Conservation (phyloP, 768 basidiomycete genomes). For the Mycena vulgaris region DNA sequence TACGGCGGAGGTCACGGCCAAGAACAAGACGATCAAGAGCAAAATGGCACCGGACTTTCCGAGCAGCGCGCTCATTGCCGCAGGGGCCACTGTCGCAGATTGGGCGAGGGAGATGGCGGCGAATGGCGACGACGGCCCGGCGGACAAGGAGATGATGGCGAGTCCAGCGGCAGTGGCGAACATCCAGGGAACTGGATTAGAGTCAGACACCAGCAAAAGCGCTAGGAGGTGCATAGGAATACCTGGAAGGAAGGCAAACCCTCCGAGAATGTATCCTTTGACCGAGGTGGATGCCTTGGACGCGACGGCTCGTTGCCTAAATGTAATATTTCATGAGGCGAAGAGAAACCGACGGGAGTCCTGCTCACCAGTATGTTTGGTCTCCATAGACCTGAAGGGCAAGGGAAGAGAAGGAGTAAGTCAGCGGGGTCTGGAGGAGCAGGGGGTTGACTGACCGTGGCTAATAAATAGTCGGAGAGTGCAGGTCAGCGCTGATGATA, state of each 20-base stretch:
- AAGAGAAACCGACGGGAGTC: background rate
- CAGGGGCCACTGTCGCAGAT: constrained; percentile 49
- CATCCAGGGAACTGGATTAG: constrained; percentile 52
- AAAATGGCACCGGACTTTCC: constrained; percentile 54
- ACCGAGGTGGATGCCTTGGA: constrained; percentile 47
- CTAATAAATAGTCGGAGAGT: background rate
- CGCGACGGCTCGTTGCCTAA: constrained; percentile 52
- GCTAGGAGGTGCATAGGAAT: background rate
- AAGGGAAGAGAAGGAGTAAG: background rate
- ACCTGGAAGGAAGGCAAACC: constrained; percentile 53
- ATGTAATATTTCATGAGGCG: background rate
- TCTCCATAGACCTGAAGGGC: constrained; percentile 30
- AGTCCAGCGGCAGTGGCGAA: constrained; percentile 62
- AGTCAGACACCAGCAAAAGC: background rate
- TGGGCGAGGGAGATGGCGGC: constrained; percentile 18
- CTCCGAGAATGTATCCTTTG: constrained; percentile 52
- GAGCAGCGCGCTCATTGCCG: constrained; percentile 50
- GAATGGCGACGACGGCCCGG: constrained; percentile 28
- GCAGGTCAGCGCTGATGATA: background rate
- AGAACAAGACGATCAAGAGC: constrained; percentile 51
- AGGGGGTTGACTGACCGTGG: constrained; percentile 5
- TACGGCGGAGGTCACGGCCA: constrained; percentile 54
- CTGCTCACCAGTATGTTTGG: constrained; percentile 41
- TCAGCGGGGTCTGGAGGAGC: no score
- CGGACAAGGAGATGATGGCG: constrained; percentile 46